Base-by-base conservation (phyloP, 768 basidiomycete species). In the Collybia mongolica region DNA sequence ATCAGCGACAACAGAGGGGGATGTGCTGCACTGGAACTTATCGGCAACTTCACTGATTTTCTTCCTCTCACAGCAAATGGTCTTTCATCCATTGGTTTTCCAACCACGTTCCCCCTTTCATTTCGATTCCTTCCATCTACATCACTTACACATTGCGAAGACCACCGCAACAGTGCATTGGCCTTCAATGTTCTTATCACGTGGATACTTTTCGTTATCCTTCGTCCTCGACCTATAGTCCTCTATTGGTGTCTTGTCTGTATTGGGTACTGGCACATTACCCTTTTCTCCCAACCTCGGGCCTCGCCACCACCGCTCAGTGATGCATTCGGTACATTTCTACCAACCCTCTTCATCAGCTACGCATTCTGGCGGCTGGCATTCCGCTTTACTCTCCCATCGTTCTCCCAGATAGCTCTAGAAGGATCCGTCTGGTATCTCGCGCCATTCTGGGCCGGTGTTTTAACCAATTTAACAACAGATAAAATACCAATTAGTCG, bases 241-340 rank as follows among this genome's bases (percentile, higher is more conserved):
- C 65, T 82, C 2, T 90, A 76, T 65, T 90, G 88, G 86, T 84
- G 77, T 59, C 72, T 90, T n/a, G 81, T 89, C 5, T 89, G 82
- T 69, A 87, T 90, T 39, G 88, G 90, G 1, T 93, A 81, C 63
- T 94, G 92, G 91, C 90, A 94, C 56, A 73, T 91, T 47, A 72
- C 81, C 0, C 77, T 94, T 36, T 92, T 91, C 59, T 88, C 88
- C 7, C 86, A 93, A 59, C 86, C 87, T 5, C 79, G 70, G 40
- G 74, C 72, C 1, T 74, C 74, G 5, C 86, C 88, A 29, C 90
- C 93, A 5, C 76, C 78, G 22, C 66, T 93, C 49, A 81, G 86
- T 48, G 70, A 73, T n/a, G 88, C 82, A 5, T 92, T 94, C 55
- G 80, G 77, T 24, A 78, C 80, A 5, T 94, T 94, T 69, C 73